These are phyloP conservation scores for Xylona heveae DNA, from an alignment of 495 filamentous ascomycete genomes.

Conservation along the genomic window DNA sequence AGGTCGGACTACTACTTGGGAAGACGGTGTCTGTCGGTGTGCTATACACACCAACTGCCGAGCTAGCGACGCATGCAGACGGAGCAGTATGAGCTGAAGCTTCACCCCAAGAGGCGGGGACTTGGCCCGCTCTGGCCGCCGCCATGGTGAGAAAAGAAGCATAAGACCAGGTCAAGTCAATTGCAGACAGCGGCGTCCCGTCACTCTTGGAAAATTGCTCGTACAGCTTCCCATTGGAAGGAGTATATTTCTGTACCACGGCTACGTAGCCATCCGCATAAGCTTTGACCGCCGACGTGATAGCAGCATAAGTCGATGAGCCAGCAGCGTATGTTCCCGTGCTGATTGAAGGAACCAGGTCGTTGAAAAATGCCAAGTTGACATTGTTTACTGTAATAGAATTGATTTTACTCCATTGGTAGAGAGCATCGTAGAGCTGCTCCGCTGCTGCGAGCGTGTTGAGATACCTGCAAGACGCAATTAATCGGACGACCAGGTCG, in stretches of 20 bases:
- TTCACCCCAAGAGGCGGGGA: constrained; percentile 35
- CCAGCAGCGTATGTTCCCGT: constrained; percentile 27
- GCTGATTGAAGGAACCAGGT: constrained; percentile 23
- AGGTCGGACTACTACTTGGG: constrained; percentile 21
- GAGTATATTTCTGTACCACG: constrained; percentile 26
- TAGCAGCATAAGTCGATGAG: constrained; percentile 24
- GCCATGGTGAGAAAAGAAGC: constrained; percentile 39
- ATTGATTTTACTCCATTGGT: constrained; percentile 32
- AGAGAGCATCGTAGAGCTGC: constrained; percentile 40
- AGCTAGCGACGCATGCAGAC: constrained; percentile 25
- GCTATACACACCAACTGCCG: constrained; percentile 35
- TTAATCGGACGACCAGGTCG: constrained; percentile 32
- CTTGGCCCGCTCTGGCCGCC: constrained; percentile 17
- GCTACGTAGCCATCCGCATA: constrained; percentile 45
- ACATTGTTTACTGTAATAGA: constrained; percentile 28
- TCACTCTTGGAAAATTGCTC: constrained; percentile 36
- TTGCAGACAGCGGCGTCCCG: constrained; percentile 31
- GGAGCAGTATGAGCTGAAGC: constrained; percentile 29
- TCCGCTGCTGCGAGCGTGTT: constrained; percentile 42
- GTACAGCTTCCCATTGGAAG: constrained; percentile 28
- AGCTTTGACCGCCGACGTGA: constrained; percentile 30
- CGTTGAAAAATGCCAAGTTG: constrained; percentile 36
- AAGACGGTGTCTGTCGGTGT: constrained; percentile 30
- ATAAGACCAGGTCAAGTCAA: constrained; percentile 48
- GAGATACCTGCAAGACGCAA: constrained; percentile 40